Base-by-base conservation (phyloP, 768 basidiomycete genomes). In the Hericium rajendrae region DNA sequence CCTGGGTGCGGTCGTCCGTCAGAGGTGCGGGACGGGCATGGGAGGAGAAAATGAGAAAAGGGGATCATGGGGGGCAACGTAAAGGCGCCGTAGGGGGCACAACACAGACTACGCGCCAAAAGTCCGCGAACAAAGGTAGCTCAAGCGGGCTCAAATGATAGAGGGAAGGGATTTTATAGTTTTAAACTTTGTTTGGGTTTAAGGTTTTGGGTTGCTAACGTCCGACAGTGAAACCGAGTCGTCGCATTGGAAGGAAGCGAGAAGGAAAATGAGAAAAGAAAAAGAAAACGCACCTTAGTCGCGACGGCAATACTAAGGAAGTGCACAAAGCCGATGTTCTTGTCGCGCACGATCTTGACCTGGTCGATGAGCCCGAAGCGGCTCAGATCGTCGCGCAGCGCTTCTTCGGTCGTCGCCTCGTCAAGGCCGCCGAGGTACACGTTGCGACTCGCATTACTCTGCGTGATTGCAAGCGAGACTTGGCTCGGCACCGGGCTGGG, bases 271-370 rank as follows among this genome's bases (percentile, higher is more conserved):
- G 12, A 48, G 20, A 24, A 11, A 51, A 1, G 26, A 13, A 38
- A n/a, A 32, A 26, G 22, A 13, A 50, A 40, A 11, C 20, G 37
- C 28, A 92, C 92, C 88, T 98, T 97, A 62, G 89, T 94, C 15
- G 97, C 97, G 43, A 91, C 83, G 20, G 88, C 81, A 69, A 99
- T 97, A 70, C 89, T 92, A 67, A 99, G 76, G 77, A 98, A 98
- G 72, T 99, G 97, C 18, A 99, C 94, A 69, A 99, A 99, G 2
- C 94, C 97, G 57, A 98, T 98, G 67, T 97, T 97, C 80, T 97
- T 97, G 76, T 99, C 97, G 60, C 95, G 76, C 53, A 98, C 97
- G 67, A 99, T 97, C 81, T 99, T 99, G 69, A 99, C 94, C 70
- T 98, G 95, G 72, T 99, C 97, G 65, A 99, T 97, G 28, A 95